Percentiles rank a stretch among this genome's conserved stretches.
Conservation (phyloP, 1,284 basidiomycete species). For the Ustilago crameri region DNA sequence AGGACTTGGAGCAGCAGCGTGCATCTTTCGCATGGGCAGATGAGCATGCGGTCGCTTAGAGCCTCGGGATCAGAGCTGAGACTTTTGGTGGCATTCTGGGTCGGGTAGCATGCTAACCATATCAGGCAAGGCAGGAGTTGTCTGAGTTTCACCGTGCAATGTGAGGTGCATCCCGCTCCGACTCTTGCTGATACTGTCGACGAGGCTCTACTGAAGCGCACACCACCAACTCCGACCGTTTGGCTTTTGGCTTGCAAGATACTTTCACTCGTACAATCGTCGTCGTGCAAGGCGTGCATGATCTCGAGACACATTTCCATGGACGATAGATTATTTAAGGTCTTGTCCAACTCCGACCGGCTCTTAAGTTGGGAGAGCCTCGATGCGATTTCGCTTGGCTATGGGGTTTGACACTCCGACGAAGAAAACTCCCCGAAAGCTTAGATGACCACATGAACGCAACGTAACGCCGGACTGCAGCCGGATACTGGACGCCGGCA, state of each 20-base stretch:
- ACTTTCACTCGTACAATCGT: too few relatives aligned
- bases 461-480: conserved; percentile 2
- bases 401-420: conserved; percentile 2
- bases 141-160: too few relatives aligned
- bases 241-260: too few relatives aligned
- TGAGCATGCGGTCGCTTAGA: neutral
- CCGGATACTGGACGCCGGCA: neutral
- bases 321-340: too few relatives aligned
- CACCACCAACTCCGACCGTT: too few relatives aligned
- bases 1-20: too few relatives aligned
- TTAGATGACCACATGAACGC: conserved; percentile 8
- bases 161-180: too few relatives aligned
- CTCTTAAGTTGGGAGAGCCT: neutral
- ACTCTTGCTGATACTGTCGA: too few relatives aligned
- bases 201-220: too few relatives aligned
- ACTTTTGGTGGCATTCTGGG: conserved; percentile 10
- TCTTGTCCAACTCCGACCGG: conserved; percentile 4
- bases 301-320: too few relatives aligned
- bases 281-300: too few relatives aligned
- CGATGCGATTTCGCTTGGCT: conserved; percentile 1
- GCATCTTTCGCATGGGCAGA: neutral
- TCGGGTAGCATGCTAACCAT: neutral
- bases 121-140: too few relatives aligned
- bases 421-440: conserved; percentile 7
- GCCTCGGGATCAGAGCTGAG: neutral